Percentiles rank a stretch among this genome's conserved stretches.
Evolutionary conservation across 495 filamentous ascomycete species (phyloP).

Genomic region (Trichoderma reesei): DNA sequence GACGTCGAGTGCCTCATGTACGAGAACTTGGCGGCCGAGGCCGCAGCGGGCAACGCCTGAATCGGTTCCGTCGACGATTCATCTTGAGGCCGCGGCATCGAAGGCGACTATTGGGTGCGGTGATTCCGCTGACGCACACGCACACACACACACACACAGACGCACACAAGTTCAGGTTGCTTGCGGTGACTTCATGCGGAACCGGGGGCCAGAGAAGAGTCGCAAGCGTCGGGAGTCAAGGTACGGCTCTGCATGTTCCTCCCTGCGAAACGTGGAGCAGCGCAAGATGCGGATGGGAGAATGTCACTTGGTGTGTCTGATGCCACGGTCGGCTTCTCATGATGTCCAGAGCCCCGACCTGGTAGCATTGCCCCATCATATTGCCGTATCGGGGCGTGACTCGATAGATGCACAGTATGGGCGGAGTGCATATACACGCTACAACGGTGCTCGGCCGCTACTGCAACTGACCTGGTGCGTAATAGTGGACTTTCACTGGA

Average conservation of each 20-base stretch:
- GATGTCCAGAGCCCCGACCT: not conserved
- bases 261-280: not conserved
- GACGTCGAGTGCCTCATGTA: slow-evolving; percentile 25
- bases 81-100: slow-evolving; percentile 37
- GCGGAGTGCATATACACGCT: not conserved
- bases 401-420: not conserved
- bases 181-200: slow-evolving; percentile 9
- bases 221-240: not conserved
- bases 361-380: not conserved
- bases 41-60: slow-evolving; percentile 32
- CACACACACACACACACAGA: not conserved
- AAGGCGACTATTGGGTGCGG: slow-evolving; percentile 15
- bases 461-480: too few species aligned
- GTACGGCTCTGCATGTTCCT: slow-evolving; percentile 6
- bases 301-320: not conserved
- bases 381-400: not conserved
- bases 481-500: too few species aligned
- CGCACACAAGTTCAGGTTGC: too few species aligned
- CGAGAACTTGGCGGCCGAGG: slow-evolving; percentile 27
- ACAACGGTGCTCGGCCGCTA: too few species aligned
- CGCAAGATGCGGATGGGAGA: not conserved
- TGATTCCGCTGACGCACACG: not conserved
- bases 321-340: not conserved
- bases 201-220: not conserved
- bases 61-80: slow-evolving; percentile 30